phyloP scores from a whole-genome alignment of 129 eudicot species.

The Cynara cardunculus region DNA sequence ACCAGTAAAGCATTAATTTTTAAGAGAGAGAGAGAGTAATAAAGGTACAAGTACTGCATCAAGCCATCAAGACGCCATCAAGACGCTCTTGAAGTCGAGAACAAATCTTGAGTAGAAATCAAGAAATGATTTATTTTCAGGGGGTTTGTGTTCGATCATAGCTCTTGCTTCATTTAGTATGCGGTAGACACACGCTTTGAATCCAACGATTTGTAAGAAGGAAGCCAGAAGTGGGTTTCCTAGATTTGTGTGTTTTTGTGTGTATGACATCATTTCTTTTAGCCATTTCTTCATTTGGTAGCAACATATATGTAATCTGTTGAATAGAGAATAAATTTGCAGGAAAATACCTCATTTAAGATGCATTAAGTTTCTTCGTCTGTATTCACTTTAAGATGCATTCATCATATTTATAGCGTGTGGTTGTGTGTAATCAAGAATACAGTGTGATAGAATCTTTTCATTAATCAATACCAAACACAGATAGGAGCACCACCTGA shows the following conservation, averaged over 20 bases:
- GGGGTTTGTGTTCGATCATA: background rate
- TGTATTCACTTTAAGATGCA: too few species aligned
- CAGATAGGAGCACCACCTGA: conserved; percentile 99
- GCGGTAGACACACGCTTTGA: background rate
- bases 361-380: background rate
- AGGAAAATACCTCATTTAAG: background rate
- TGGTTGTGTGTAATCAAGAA: background rate
- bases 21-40: too few species aligned
- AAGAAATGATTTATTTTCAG: background rate
- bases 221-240: conserved; percentile 10
- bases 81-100: too few species aligned
- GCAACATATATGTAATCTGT: conserved; percentile 5
- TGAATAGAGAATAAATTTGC: conserved; percentile 8
- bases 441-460: background rate
- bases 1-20: background rate
- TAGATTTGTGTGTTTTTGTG: conserved; percentile 13
- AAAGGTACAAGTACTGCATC: background rate
- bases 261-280: conserved; percentile 31
- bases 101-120: conserved; percentile 1
- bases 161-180: conserved; percentile 29
- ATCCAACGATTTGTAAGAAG: background rate
- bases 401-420: background rate
- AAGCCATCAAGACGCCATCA: too few species aligned
- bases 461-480: background rate
- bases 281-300: conserved; percentile 43